Percentiles rank a stretch among this genome's conserved stretches.
Conservation (phyloP, 495 filamentous ascomycete genomes). For the Penicillium cinerascens region DNA sequence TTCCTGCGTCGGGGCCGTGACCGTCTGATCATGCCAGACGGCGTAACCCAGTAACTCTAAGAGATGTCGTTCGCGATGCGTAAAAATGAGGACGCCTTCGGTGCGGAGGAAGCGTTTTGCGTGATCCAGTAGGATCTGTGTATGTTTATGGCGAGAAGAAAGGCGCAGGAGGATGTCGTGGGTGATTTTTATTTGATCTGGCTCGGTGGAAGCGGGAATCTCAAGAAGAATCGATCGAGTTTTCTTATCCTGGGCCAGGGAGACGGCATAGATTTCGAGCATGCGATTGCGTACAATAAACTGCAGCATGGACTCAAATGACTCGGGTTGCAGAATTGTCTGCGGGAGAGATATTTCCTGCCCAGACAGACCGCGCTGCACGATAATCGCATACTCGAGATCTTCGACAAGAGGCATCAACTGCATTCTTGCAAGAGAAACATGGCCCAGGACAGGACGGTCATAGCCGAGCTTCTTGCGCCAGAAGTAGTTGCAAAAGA, state of each 20-base stretch:
- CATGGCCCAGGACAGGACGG: slow-evolving; percentile 27
- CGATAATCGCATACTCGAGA: slow-evolving; percentile 28
- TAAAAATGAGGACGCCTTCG: slow-evolving; percentile 27
- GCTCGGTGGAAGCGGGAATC: background rate
- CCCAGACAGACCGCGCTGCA: slow-evolving; percentile 20
- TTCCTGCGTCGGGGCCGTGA: background rate
- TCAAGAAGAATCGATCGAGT: slow-evolving; percentile 10
- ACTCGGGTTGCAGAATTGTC: slow-evolving; percentile 15
- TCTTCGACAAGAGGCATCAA: slow-evolving; percentile 23
- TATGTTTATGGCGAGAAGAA: background rate
- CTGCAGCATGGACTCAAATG: slow-evolving; percentile 29
- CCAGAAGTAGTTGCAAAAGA: slow-evolving; percentile 46
- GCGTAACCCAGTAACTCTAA: slow-evolving; percentile 38
- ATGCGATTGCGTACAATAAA: slow-evolving; percentile 37
- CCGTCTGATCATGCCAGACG: slow-evolving; percentile 36
- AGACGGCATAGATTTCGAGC: slow-evolving; percentile 36
- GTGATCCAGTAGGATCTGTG: slow-evolving; percentile 18
- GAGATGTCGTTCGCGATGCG: slow-evolving; percentile 41
- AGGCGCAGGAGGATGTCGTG: slow-evolving; percentile 15
- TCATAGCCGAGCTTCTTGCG: slow-evolving; percentile 44
- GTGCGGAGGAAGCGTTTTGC: slow-evolving; percentile 27
- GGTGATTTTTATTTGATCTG: slow-evolving; percentile 20
- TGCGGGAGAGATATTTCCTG: slow-evolving; percentile 7
- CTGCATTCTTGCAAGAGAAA: slow-evolving; percentile 10
- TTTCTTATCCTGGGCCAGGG: slow-evolving; percentile 26